These are phyloP conservation scores for Colletotrichum sp. DNA, from an alignment of 2,329 filamentous ascomycete species.

Conservation along the genomic window DNA sequence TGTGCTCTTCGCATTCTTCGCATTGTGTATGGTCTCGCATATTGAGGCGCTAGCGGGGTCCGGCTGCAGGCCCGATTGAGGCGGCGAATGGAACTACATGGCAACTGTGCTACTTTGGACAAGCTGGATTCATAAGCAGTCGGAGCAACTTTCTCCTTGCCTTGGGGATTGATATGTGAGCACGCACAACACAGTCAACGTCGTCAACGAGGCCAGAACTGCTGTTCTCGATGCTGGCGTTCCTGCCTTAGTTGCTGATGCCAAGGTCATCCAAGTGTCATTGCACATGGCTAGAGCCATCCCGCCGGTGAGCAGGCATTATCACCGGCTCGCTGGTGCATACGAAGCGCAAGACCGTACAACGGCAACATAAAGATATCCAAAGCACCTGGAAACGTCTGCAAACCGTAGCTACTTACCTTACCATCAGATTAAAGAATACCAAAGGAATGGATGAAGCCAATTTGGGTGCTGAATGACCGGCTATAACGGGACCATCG, in stretches of 20 bases:
- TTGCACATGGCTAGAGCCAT: neutral
- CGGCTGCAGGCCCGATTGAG: neutral
- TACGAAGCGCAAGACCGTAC: neutral
- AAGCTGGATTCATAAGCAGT: neutral
- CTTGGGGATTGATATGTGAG: neutral
- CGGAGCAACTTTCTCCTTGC: neutral
- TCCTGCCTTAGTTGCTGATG: neutral
- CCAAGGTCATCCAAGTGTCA: neutral
- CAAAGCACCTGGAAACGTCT: neutral
- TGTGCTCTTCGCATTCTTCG: neutral
- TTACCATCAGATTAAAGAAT: neutral
- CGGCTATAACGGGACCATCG: neutral
- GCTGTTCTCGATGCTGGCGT: neutral
- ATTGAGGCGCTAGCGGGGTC: neutral
- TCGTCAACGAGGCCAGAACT: neutral
- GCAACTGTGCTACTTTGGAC: neutral
- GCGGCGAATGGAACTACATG: neutral
- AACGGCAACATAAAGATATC: neutral
- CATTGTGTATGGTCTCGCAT: neutral
- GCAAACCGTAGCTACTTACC: neutral
- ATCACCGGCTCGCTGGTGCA: neutral
- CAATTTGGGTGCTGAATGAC: neutral
- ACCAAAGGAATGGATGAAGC: neutral
- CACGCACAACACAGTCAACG: neutral
- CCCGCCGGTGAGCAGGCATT: neutral